These are phyloP conservation scores for Penicillium digitatum DNA, from an alignment of 2,329 filamentous ascomycete genomes.

Conservation along the genomic window DNA sequence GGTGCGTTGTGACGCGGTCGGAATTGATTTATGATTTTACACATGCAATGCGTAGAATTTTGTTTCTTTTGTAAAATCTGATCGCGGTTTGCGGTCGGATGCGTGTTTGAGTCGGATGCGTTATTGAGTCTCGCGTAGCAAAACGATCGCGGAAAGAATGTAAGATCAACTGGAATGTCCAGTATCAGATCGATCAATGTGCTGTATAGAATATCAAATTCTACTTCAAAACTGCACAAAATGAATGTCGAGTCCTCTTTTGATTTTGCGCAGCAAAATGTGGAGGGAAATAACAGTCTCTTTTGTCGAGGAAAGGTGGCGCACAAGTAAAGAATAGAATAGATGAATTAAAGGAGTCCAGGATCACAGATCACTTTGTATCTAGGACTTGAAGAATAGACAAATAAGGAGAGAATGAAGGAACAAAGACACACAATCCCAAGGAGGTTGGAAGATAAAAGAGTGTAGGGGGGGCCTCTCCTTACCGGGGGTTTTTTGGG, in stretches of 20 bases:
- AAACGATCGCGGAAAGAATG: slow-evolving; percentile 33
- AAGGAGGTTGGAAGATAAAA: slow-evolving; percentile 18
- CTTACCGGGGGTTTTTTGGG: slow-evolving; percentile 9
- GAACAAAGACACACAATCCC: slow-evolving; percentile 19
- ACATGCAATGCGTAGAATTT: slow-evolving; percentile 5
- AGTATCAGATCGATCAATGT: slow-evolving; percentile 22
- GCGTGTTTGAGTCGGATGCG: slow-evolving; percentile 19
- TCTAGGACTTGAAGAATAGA: slow-evolving; percentile 15
- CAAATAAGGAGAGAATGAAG: slow-evolving; percentile 23
- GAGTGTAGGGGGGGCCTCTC: slow-evolving; percentile 10
- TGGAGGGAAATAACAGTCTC: slow-evolving; percentile 11
- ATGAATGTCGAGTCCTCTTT: slow-evolving; percentile 20
- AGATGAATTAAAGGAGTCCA: slow-evolving; percentile 24
- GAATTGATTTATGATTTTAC: slow-evolving; percentile 5
- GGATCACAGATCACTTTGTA: slow-evolving; percentile 28
- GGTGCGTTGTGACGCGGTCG: slow-evolving; percentile 1
- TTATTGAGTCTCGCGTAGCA: slow-evolving; percentile 26
- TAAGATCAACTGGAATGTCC: slow-evolving; percentile 30
- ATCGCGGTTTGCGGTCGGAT: slow-evolving; percentile 10
- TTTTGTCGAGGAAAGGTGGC: slow-evolving; percentile 31
- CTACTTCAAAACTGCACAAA: slow-evolving; percentile 4
- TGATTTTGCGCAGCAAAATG: slow-evolving; percentile 33
- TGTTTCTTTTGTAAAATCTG: not conserved
- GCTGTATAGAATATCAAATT: not conserved
- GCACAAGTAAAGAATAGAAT: slow-evolving; percentile 25